Evolutionary conservation across 805 yeast species (phyloP), one percentile per base, ranked within the genome.

Genomic region (Candida awuae): DNA sequence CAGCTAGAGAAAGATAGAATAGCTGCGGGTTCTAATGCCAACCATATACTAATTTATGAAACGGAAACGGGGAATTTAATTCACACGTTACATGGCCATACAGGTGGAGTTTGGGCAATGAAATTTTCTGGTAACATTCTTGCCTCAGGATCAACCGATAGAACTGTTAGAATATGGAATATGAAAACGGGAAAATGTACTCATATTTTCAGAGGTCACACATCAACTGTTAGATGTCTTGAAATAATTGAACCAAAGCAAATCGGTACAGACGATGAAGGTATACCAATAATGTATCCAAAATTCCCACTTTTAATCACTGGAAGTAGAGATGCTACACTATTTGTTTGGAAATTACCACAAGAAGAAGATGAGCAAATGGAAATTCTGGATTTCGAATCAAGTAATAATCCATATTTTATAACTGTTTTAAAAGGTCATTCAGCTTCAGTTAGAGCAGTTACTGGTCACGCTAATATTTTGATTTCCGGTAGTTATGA

Each of bases 31-130:
- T 87, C 94, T 1, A 97, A 88, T 52, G 95, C 86, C 48, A 75
- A 75, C 45, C 73, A 76, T 55, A 84, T 92, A 45, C 79, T 84
- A 46, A 78, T 92, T 8, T 86, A 84, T 59, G 80, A 81, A 47
- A 77, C 96, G 1, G 65, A 68, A 22, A 75, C 83, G 1, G 97
- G 97, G 5, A 63, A 65, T 30, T 66, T 80, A 37, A 52, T 78
- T 8, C 66, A 71, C 30, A 77, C 77, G 6, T 67, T 92, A 32
- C 67, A 70, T 31, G 97, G 96, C 7, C 98, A 92, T 55, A 94
- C 83, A 39, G 98, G 98, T 32, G 98, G 98, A 29, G 98, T 92
- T 5, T 92, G 98, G 98, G 97, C 98, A 1, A 69, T 92, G 56
- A 86, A 90, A 60, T 88, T 87, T 55, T 68, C 74, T 39, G 87